Evolutionary conservation across 345 rosid genomes (phyloP), one percentile per base, ranked within the genome.

Genomic region (Kernera saxatilis): DNA sequence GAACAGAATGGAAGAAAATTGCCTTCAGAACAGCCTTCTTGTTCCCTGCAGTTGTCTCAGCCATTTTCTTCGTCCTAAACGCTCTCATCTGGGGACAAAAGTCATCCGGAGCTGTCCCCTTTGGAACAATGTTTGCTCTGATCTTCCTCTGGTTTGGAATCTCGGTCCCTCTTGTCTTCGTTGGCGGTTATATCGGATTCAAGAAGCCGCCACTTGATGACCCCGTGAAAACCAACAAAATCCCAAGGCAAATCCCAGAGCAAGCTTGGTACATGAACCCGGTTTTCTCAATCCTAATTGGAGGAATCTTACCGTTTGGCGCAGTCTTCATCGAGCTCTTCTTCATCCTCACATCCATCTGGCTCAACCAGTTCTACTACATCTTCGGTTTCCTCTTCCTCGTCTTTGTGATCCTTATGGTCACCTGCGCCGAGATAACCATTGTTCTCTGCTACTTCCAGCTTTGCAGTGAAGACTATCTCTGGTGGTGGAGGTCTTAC

Each of bases 401-500:
- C 11, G 96, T 89, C 8, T 84, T 89, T 63, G 45, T 81, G 7
- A 89, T 89, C 77, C 96, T 89, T 55, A 55, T 89, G 3, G 77
- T 87, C 56, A 89, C 96, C 0, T 89, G 92, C 19, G 92, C 96
- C 0, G 96, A 89, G 69, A 89, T 89, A 35, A 85, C 92, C 48
- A 41, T 89, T 5, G 96, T 89, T 51, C 94, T 86, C 66, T 88
- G 91, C 78, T 88, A 88, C 87, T 88, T 86, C 82, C 91, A 88
- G 81, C 64, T 88, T 30, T 88, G 95, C 83, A 86, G 95, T 36
- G 91, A 88, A 67, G 95, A 88, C 78, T 88, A 88, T 65, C 83
- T 84, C 2, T 88, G 94, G 89, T 88, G 95, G 95, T 88, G 95
- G 95, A 88, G 95, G 71, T 86, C 95, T n/a, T 88, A 88, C 81